phyloP scores from a whole-genome alignment of 208 protist genomes.

The Trypanosoma lewisi region DNA sequence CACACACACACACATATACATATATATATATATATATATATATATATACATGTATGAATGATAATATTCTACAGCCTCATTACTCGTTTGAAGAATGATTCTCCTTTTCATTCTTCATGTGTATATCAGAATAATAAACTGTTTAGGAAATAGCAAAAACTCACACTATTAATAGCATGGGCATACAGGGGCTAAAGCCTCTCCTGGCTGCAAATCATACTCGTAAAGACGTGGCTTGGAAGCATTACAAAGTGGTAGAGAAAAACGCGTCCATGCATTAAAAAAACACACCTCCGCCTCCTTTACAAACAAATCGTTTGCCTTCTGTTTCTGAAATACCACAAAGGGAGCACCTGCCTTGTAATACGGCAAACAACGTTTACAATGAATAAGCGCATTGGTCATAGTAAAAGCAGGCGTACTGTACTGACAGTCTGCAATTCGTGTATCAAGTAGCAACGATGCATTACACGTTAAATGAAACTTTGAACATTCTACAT shows the following conservation, averaged over 20 bases:
- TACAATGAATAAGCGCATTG: conserved; percentile 23
- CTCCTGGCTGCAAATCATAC: conserved; percentile 4
- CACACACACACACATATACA: neutral
- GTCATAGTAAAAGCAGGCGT: conserved; percentile 10
- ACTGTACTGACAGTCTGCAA: conserved; percentile 19
- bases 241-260: conserved; percentile 12
- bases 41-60: neutral
- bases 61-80: too few species aligned
- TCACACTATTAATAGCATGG: conserved; percentile 2
- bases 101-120: neutral
- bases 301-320: neutral
- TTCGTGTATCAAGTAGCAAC: conserved; percentile 17
- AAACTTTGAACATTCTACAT: conserved; percentile 1
- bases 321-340: neutral
- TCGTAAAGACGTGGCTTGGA: neutral
- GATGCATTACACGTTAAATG: conserved; percentile 14
- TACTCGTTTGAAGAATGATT: too few species aligned
- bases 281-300: conserved; percentile 20
- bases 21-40: neutral
- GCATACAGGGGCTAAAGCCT: conserved; percentile 22
- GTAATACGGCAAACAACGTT: conserved; percentile 16
- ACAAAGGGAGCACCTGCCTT: conserved; percentile 23
- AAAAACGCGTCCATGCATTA: conserved; percentile 25
- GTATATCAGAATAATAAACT: conserved; percentile 4
- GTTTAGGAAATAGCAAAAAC: neutral